phyloP scores from a whole-genome alignment of 768 basidiomycete species.

The Suillus hirtellus region DNA sequence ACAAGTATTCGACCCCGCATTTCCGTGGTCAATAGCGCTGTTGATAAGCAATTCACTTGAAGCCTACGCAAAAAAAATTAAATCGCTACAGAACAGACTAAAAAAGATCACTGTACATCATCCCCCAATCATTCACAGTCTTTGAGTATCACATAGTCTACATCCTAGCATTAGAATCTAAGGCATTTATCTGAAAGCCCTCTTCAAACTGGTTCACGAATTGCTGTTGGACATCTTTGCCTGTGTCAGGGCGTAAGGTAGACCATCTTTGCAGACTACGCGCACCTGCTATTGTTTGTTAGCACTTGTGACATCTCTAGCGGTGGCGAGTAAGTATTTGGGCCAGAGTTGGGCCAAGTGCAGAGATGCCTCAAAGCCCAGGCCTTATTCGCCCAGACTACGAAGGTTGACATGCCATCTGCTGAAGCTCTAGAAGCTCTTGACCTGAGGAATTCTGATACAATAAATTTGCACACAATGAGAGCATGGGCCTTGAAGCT shows the following conservation, averaged over 20 bases:
- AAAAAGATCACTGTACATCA: constrained; percentile 31
- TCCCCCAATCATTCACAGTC: constrained; percentile 50
- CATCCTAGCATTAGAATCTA: constrained; percentile 35
- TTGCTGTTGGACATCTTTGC: constrained; percentile 23
- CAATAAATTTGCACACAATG: constrained; percentile 18
- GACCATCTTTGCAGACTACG: background rate
- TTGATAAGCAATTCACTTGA: constrained; percentile 37
- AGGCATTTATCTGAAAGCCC: constrained; percentile 23
- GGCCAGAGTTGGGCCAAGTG: constrained; percentile 34
- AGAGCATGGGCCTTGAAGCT: too few species aligned
- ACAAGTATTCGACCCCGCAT: constrained; percentile 36
- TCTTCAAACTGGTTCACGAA: constrained; percentile 32
- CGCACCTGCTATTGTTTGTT: constrained; percentile 20
- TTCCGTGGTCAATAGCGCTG: constrained; percentile 32
- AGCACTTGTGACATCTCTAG: constrained; percentile 30
- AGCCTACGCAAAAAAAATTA: constrained; percentile 22
- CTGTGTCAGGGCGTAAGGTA: background rate
- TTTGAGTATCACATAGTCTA: constrained; percentile 17
- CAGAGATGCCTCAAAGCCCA: constrained; percentile 30
- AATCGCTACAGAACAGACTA: too few species aligned
- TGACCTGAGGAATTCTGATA: constrained; percentile 21
- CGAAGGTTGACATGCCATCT: constrained; percentile 48
- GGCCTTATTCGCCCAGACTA: constrained; percentile 51
- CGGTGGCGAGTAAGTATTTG: constrained; percentile 33
- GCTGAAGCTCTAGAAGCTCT: constrained; percentile 17